Evolutionary conservation across 148 eudicot genomes (phyloP).

Genomic region (Heliamphora exappendiculata): DNA sequence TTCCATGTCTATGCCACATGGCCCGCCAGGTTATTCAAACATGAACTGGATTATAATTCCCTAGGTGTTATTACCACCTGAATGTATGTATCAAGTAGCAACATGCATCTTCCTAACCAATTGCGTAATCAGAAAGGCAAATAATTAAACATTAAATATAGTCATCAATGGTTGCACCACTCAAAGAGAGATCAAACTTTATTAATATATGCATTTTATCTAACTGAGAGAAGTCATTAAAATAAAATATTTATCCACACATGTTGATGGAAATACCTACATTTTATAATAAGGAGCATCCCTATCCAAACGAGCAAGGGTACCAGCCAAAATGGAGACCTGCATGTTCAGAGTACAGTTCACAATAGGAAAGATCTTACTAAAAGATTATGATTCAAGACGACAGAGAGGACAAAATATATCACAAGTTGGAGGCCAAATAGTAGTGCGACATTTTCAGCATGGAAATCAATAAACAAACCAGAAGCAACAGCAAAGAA

Average conservation of each 20-base stretch:
- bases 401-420: neutral
- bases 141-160: neutral
- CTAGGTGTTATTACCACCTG: neutral
- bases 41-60: neutral
- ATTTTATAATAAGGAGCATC: constrained; percentile 94
- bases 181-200: neutral
- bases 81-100: neutral
- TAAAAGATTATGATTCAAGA: neutral
- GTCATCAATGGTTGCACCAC: neutral
- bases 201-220: neutral
- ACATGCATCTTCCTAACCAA: neutral
- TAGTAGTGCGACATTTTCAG: neutral
- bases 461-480: neutral
- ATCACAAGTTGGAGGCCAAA: neutral
- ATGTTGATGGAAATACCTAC: constrained; percentile 37
- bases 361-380: neutral
- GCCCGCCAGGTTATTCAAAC: too few species aligned
- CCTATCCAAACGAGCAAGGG: constrained; percentile 96
- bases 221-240: neutral
- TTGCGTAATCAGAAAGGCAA: neutral
- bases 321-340: constrained; percentile 98
- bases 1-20: too few species aligned
- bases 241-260: neutral
- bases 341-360: constrained; percentile 28
- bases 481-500: neutral